Evolutionary conservation across 495 filamentous ascomycete genomes (phyloP).

Genomic region (Neurospora sublineolata): DNA sequence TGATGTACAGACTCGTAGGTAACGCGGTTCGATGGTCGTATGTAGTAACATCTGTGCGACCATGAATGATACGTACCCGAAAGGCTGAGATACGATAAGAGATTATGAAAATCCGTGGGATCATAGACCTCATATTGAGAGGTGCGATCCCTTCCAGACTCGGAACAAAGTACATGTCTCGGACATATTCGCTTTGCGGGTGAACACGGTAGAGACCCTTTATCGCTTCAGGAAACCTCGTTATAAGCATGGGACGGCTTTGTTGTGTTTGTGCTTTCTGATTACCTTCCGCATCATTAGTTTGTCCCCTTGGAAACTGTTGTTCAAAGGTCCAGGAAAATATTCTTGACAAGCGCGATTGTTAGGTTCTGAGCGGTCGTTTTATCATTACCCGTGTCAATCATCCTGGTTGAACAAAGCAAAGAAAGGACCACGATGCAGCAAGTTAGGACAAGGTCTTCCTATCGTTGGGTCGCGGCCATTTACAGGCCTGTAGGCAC

Average conservation of each 20-base stretch:
- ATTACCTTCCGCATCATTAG: background rate
- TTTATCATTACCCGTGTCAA: background rate
- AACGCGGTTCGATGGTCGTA: background rate
- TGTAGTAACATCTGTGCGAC: background rate
- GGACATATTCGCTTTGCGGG: background rate
- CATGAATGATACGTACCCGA: background rate
- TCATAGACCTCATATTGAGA: background rate
- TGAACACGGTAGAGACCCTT: background rate
- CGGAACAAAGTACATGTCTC: background rate
- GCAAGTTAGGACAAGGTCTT: background rate
- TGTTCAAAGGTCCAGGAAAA: background rate
- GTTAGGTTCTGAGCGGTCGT: background rate
- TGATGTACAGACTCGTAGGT: background rate
- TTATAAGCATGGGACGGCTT: background rate
- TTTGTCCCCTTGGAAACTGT: background rate
- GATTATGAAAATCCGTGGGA: background rate
- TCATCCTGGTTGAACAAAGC: background rate
- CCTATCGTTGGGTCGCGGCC: background rate
- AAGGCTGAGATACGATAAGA: background rate
- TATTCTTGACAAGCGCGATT: background rate
- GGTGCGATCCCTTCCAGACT: background rate
- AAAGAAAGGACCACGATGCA: background rate
- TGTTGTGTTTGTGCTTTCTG: background rate
- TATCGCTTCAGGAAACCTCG: background rate
- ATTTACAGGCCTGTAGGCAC: background rate